Evolutionary conservation across 768 basidiomycete species (phyloP).

Genomic region (Suillus subaureus): DNA sequence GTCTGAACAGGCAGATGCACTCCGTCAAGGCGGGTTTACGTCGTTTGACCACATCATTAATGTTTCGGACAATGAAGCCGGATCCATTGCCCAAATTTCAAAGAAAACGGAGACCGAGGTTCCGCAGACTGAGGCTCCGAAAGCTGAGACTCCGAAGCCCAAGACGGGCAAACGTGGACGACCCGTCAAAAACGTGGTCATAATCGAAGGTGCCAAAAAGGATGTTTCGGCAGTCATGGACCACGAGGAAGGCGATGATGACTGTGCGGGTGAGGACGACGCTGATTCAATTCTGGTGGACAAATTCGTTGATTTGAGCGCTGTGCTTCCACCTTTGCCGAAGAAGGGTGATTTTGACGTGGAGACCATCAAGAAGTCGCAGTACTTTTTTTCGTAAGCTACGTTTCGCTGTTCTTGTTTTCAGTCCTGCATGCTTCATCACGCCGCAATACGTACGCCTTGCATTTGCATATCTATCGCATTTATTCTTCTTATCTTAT

Average conservation of each 20-base stretch:
- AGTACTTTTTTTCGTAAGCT: slow-evolving; percentile 90
- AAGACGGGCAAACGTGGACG: slow-evolving; percentile 30
- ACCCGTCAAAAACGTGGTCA: background rate
- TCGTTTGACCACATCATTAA: slow-evolving; percentile 39
- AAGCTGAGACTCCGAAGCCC: slow-evolving; percentile 20
- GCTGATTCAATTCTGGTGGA: slow-evolving; percentile 33
- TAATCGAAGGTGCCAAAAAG: slow-evolving; percentile 12
- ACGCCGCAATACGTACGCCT: background rate
- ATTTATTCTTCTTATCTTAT: background rate
- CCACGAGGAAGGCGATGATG: slow-evolving; percentile 24
- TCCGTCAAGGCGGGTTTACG: slow-evolving; percentile 17
- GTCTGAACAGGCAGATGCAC: slow-evolving; percentile 39
- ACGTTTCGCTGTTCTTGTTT: slow-evolving; percentile 1
- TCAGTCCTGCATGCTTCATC: background rate
- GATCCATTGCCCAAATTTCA: slow-evolving; percentile 29
- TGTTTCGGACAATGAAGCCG: slow-evolving; percentile 38
- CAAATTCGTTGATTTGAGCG: slow-evolving; percentile 75
- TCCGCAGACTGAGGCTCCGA: slow-evolving; percentile 20
- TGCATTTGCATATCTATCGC: slow-evolving; percentile 1
- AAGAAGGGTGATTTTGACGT: slow-evolving; percentile 87
- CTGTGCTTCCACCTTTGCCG: slow-evolving; percentile 81
- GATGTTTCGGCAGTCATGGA: slow-evolving; percentile 25
- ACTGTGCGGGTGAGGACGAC: slow-evolving; percentile 15
- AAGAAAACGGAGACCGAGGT: slow-evolving; percentile 16
- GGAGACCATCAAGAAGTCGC: slow-evolving; percentile 73